Evolutionary conservation across 2,329 filamentous ascomycete species (phyloP).

Genomic region (Colletotrichum liaoningense): DNA sequence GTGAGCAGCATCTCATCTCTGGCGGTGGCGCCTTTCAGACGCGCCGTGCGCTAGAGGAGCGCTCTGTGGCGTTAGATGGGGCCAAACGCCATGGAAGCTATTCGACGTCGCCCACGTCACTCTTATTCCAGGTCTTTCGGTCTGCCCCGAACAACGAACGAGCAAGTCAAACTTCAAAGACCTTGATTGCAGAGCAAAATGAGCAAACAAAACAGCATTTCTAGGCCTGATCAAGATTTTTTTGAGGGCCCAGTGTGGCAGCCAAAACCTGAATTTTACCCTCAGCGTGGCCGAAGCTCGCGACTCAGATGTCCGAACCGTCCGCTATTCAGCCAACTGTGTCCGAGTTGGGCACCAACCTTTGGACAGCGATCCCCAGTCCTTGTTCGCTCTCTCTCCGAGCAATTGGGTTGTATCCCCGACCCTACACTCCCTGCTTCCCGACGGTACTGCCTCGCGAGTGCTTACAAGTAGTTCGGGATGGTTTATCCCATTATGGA

Average conservation of each 20-base stretch:
- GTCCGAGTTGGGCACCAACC: conserved; percentile 33
- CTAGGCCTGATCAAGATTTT: conserved; percentile 8
- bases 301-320: conserved; percentile 32
- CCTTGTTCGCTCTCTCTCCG: not conserved
- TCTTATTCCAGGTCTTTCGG: not conserved
- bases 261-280: conserved; percentile 4
- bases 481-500: not conserved
- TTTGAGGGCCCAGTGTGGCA: not conserved
- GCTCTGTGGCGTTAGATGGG: conserved; percentile 7
- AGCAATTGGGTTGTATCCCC: not conserved
- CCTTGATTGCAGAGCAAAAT: not conserved
- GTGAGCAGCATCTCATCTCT: conserved; percentile 8
- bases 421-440: not conserved
- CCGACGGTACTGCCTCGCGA: not conserved
- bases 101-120: conserved; percentile 27
- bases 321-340: conserved; percentile 22
- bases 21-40: not conserved
- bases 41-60: conserved; percentile 5
- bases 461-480: not conserved
- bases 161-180: not conserved
- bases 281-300: conserved; percentile 6
- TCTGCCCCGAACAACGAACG: not conserved
- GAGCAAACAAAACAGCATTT: conserved; percentile 12
- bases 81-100: conserved; percentile 10
- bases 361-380: conserved; percentile 21